Percentiles rank a stretch among this genome's conserved stretches.
Evolutionary conservation across 352 stramenopile genomes (phyloP).

Genomic region (Peronospora farinosa): DNA sequence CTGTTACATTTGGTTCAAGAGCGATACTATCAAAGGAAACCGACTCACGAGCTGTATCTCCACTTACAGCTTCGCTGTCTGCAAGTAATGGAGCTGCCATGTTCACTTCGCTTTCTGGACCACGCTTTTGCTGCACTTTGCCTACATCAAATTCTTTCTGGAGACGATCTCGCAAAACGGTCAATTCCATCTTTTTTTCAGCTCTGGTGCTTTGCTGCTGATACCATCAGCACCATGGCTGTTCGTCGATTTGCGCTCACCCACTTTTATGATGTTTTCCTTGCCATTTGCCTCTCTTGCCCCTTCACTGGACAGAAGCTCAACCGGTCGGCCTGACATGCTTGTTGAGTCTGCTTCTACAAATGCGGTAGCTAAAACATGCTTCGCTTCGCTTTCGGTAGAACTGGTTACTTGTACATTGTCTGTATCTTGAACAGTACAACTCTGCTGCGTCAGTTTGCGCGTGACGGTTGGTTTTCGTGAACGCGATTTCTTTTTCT

Average conservation of each 20-base stretch:
- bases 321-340: conserved; percentile 15
- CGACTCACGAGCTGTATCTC: background rate
- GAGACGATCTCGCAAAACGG: background rate
- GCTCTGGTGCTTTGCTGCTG: background rate
- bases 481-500: conserved; percentile 24
- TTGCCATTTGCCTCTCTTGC: conserved; percentile 12
- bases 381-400: conserved; percentile 4
- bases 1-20: background rate
- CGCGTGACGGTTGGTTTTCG: conserved; percentile 18
- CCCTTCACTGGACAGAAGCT: conserved; percentile 31
- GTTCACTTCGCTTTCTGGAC: background rate
- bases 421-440: background rate
- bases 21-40: background rate
- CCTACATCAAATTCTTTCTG: conserved; percentile 2
- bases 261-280: background rate
- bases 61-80: conserved; percentile 1
- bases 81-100: background rate
- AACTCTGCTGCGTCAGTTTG: conserved; percentile 13
- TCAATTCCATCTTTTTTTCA: conserved; percentile 11
- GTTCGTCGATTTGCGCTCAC: background rate
- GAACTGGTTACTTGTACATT: background rate
- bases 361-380: background rate
- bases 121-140: background rate
- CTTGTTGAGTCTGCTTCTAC: conserved; percentile 2
- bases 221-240: background rate